phyloP scores from a whole-genome alignment of 1,139 yeast genomes.

The Kodamaea sp. region DNA sequence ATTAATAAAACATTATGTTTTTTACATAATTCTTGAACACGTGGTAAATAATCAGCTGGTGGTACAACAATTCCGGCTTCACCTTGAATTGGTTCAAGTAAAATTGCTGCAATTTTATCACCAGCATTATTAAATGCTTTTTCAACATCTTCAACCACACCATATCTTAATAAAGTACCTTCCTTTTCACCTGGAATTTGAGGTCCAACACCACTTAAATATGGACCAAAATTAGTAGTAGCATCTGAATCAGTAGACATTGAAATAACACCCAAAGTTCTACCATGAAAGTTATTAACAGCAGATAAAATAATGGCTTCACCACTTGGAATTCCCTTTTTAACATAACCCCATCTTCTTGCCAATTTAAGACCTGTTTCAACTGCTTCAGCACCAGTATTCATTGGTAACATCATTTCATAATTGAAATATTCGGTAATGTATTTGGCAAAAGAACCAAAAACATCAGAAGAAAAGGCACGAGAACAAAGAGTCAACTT shows the following conservation, averaged over 20 bases:
- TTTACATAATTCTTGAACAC: conserved; percentile 73
- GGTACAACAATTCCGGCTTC: conserved; percentile 99
- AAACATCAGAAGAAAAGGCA: conserved; percentile 88
- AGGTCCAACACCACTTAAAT: conserved; percentile 79
- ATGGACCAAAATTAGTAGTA: conserved; percentile 85
- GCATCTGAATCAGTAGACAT: conserved; percentile 97
- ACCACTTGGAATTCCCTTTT: conserved; percentile 75
- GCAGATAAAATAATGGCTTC: conserved; percentile 90
- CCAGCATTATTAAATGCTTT: conserved; percentile 81
- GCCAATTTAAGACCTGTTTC: conserved; percentile 94
- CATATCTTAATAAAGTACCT: conserved; percentile 63
- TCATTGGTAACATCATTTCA: conserved; percentile 95
- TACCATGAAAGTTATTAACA: conserved; percentile 88
- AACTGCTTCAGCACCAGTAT: conserved; percentile 98
- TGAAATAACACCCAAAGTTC: conserved; percentile 92
- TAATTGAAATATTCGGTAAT: conserved; percentile 85
- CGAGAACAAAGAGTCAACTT: conserved; percentile 82
- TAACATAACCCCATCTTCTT: conserved; percentile 94
- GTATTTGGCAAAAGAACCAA: conserved; percentile 84
- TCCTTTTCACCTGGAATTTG: conserved; percentile 60
- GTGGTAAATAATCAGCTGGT: conserved; percentile 70
- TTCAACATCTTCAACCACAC: conserved; percentile 82
- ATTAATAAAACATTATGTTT: conserved; percentile 82
- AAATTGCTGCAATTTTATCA: conserved; percentile 84
- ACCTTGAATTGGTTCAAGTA: conserved; percentile 96